Evolutionary conservation across 805 yeast species (phyloP).

Genomic region (Ogataea parapolymorpha): DNA sequence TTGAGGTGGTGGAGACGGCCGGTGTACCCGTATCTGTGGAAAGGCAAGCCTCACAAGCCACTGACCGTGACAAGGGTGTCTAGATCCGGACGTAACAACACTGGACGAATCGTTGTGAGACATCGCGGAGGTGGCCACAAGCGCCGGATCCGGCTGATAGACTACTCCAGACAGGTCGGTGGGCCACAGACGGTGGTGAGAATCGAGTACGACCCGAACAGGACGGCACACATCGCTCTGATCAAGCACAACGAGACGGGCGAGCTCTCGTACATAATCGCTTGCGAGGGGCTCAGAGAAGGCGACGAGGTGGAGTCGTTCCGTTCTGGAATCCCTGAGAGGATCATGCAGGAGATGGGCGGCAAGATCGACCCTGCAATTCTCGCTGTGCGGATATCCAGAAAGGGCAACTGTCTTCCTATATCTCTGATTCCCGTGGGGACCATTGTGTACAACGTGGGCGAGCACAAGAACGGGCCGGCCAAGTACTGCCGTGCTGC

Average conservation of each 20-base stretch:
- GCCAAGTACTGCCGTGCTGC: slow-evolving; percentile 93
- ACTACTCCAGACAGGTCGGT: slow-evolving; percentile 59
- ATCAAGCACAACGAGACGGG: slow-evolving; percentile 61
- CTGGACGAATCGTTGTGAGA: slow-evolving; percentile 86
- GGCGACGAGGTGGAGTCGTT: slow-evolving; percentile 91
- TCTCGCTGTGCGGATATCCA: slow-evolving; percentile 79
- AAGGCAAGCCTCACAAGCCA: slow-evolving; percentile 74
- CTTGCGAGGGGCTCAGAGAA: slow-evolving; percentile 87
- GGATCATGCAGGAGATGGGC: slow-evolving; percentile 77
- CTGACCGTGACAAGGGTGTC: slow-evolving; percentile 71
- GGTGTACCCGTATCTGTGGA: slow-evolving; percentile 79
- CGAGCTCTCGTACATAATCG: slow-evolving; percentile 74
- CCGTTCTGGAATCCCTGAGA: slow-evolving; percentile 80
- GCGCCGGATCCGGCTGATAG: slow-evolving; percentile 80
- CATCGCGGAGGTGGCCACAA: slow-evolving; percentile 98
- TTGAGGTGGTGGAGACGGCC: slow-evolving; percentile 87
- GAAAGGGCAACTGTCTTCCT: slow-evolving; percentile 94
- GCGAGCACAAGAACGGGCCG: slow-evolving; percentile 69
- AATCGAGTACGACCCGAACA: slow-evolving; percentile 93
- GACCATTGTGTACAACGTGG: slow-evolving; percentile 82
- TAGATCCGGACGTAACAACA: slow-evolving; percentile 84
- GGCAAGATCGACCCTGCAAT: slow-evolving; percentile 91
- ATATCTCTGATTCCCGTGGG: slow-evolving; percentile 93
- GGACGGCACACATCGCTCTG: slow-evolving; percentile 91
- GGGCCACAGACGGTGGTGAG: slow-evolving; percentile 81